These are phyloP conservation scores for Plasmodium chabaudi DNA, from an alignment of 169 alveolate genomes.

Conservation along the genomic window DNA sequence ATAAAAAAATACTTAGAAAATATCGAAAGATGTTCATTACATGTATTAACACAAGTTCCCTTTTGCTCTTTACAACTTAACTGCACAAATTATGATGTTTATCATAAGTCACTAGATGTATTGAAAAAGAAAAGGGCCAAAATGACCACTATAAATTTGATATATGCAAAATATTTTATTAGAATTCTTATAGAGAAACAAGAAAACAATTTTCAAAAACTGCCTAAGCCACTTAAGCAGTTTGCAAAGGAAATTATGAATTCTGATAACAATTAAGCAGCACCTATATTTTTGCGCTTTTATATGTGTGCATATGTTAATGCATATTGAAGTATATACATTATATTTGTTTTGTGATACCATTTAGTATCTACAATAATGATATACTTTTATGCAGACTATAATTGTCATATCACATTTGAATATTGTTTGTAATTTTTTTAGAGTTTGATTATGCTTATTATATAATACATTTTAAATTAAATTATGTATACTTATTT, in stretches of 20 bases:
- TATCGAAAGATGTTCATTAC: slow-evolving; percentile 58
- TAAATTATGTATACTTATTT: too few species aligned
- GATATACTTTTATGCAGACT: too few species aligned
- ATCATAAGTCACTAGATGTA: slow-evolving; percentile 65
- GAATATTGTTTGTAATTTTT: too few species aligned
- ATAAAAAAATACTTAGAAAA: slow-evolving; percentile 48
- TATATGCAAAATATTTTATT: slow-evolving; percentile 75
- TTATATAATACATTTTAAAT: too few species aligned
- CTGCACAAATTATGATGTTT: slow-evolving; percentile 54
- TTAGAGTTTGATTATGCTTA: too few species aligned
- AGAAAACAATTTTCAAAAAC: slow-evolving; percentile 70
- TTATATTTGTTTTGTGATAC: too few species aligned
- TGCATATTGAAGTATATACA: slow-evolving; percentile 3
- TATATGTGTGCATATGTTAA: not conserved
- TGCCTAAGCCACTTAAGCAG: slow-evolving; percentile 64
- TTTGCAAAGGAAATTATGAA: slow-evolving; percentile 72
- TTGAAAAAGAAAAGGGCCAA: slow-evolving; percentile 43
- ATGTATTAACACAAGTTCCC: slow-evolving; percentile 77
- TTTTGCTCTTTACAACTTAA: slow-evolving; percentile 70
- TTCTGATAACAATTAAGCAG: slow-evolving; percentile 24
- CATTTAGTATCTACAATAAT: too few species aligned
- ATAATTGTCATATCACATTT: too few species aligned
- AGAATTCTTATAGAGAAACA: slow-evolving; percentile 75
- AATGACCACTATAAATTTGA: slow-evolving; percentile 72
- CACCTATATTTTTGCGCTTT: not conserved